These are phyloP conservation scores for Leptodermis oblonga DNA, from an alignment of 257 asterid species.

Conservation along the genomic window DNA sequence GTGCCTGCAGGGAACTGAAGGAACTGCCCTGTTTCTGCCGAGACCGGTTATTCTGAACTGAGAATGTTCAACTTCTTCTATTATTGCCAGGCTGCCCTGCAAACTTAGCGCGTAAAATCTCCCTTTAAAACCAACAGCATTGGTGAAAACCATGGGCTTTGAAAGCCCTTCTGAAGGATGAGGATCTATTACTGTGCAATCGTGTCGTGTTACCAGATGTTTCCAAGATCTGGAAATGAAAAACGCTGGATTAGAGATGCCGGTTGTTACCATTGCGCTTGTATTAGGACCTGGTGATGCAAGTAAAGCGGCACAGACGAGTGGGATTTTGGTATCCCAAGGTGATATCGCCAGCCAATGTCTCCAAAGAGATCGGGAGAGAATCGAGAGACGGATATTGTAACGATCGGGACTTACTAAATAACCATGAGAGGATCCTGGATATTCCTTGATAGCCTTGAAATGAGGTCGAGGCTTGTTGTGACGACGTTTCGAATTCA, in stretches of 20 bases:
- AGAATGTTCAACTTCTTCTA: slow-evolving; percentile 22
- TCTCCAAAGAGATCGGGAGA: neutral
- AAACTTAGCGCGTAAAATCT: slow-evolving; percentile 31
- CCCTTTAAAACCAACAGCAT: slow-evolving; percentile 23
- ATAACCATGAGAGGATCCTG: slow-evolving; percentile 8
- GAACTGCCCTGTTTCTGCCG: slow-evolving; percentile 25
- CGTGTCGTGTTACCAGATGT: neutral
- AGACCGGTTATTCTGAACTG: slow-evolving; percentile 6
- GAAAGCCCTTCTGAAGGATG: slow-evolving; percentile 10
- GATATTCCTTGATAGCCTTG: slow-evolving; percentile 15
- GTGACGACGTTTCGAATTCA: neutral
- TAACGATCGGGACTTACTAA: neutral
- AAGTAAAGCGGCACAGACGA: slow-evolving; percentile 17
- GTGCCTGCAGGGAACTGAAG: slow-evolving; percentile 12
- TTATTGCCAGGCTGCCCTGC: slow-evolving; percentile 34
- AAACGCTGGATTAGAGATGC: slow-evolving; percentile 23
- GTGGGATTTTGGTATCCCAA: slow-evolving; percentile 23
- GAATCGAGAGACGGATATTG: neutral
- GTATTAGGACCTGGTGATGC: too few relatives aligned
- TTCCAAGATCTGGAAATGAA: neutral
- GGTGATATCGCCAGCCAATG: neutral
- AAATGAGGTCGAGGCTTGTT: slow-evolving; percentile 10
- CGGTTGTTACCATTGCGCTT: slow-evolving; percentile 3
- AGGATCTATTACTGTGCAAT: slow-evolving; percentile 25
- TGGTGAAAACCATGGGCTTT: slow-evolving; percentile 24